A percentile compares a stretch with the other conserved stretches of the same genome.
These are phyloP conservation scores for Berberis vulgaris DNA, from an alignment of 164 flowering plant species.

Conservation along the genomic window DNA sequence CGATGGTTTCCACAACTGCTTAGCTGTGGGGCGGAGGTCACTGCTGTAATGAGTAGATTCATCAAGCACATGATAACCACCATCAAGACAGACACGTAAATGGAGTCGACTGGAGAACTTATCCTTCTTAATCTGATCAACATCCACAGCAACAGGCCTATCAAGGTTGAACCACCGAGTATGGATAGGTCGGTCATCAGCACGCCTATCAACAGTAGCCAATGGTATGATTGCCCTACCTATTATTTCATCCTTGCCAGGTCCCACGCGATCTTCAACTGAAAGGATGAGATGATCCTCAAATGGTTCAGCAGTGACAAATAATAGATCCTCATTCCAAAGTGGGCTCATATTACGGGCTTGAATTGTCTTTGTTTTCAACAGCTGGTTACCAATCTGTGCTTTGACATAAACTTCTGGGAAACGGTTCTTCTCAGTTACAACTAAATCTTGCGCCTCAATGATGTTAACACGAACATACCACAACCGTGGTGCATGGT, in stretches of 20 bases:
- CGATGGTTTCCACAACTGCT: constrained; percentile 76
- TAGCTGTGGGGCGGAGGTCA: constrained; percentile 91
- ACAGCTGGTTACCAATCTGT: constrained; percentile 69
- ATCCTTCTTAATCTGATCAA: constrained; percentile 15
- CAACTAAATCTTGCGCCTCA: constrained; percentile 84
- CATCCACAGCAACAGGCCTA: not conserved
- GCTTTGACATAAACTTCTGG: constrained; percentile 75
- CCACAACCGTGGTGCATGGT: constrained; percentile 88
- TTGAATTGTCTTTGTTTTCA: constrained; percentile 64
- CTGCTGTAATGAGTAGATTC: constrained; percentile 89
- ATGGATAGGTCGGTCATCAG: constrained; percentile 69
- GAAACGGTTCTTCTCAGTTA: constrained; percentile 57
- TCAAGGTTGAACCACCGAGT: constrained; percentile 24
- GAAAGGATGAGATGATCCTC: constrained; percentile 74
- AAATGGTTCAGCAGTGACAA: constrained; percentile 92
- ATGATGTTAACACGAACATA: constrained; percentile 80
- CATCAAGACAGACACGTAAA: constrained; percentile 47
- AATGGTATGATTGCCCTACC: constrained; percentile 69
- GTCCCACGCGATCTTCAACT: constrained; percentile 78
- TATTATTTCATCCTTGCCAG: constrained; percentile 82
- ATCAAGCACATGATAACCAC: constrained; percentile 94
- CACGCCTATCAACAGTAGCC: constrained; percentile 58
- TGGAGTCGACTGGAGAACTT: constrained; percentile 6
- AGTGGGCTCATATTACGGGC: constrained; percentile 48
- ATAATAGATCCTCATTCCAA: constrained; percentile 86